A percentile compares a stretch with the other conserved stretches of the same genome.
Evolutionary conservation across 192 early-diverging fungal genomes (phyloP).

Genomic region (Helicostylum pulchrum): DNA sequence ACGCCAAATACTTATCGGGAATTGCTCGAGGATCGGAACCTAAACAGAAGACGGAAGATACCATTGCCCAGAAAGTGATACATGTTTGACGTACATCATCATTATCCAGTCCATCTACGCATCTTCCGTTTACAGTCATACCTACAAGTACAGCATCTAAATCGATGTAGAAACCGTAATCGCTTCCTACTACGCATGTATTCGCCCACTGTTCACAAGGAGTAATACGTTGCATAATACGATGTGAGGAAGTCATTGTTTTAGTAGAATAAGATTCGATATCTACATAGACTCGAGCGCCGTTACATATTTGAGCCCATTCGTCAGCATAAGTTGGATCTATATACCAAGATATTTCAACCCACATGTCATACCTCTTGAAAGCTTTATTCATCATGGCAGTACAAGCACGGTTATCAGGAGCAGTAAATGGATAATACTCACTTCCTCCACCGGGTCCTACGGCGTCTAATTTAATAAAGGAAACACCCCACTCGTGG

Average conservation of each 20-base stretch:
- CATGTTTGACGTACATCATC: conserved; percentile 31
- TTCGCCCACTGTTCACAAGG: conserved; percentile 23
- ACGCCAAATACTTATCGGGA: conserved; percentile 24
- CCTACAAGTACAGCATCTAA: conserved; percentile 31
- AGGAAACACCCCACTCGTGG: conserved; percentile 28
- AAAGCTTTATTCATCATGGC: conserved; percentile 17
- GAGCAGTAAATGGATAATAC: conserved; percentile 22
- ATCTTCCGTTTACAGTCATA: conserved; percentile 27
- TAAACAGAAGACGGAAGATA: conserved; percentile 33
- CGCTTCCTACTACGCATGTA: conserved; percentile 11
- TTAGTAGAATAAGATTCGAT: conserved; percentile 36
- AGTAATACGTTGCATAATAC: conserved; percentile 29
- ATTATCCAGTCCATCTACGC: conserved; percentile 30
- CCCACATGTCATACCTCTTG: conserved; percentile 28
- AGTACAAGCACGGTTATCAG: conserved; percentile 27
- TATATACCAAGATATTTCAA: conserved; percentile 36
- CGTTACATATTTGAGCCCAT: conserved; percentile 26
- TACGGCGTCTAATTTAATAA: conserved; percentile 32
- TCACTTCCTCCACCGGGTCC: conserved; percentile 34
- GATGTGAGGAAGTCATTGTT: conserved; percentile 28
- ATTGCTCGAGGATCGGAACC: conserved; percentile 30
- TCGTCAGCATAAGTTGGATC: conserved; percentile 25
- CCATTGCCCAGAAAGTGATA: conserved; percentile 34
- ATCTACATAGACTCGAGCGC: conserved; percentile 30
- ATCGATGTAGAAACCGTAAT: conserved; percentile 29